Evolutionary conservation across 78 protist genomes (phyloP).

Genomic region (Dictyostelium purpureum): DNA sequence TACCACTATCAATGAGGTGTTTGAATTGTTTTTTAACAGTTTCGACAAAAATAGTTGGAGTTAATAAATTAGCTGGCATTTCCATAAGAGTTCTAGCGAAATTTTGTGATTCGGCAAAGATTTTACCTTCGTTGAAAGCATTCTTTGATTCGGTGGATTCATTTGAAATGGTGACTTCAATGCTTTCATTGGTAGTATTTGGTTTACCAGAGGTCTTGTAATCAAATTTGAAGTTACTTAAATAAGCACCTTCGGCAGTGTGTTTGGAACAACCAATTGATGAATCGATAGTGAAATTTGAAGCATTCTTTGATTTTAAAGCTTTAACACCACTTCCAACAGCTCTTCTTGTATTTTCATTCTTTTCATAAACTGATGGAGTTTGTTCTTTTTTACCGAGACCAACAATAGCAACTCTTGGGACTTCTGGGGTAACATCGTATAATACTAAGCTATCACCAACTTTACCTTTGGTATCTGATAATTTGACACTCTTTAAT

Average conservation of each 20-base stretch:
- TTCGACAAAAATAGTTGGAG: constrained; percentile 64
- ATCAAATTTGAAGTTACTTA: constrained; percentile 42
- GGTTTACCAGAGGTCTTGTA: constrained; percentile 12
- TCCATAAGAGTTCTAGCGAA: constrained; percentile 68
- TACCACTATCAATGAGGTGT: constrained; percentile 16
- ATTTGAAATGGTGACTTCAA: neutral
- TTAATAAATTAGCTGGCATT: constrained; percentile 71
- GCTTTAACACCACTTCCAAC: constrained; percentile 64
- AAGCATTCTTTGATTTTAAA: constrained; percentile 47
- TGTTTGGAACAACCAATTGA: constrained; percentile 30
- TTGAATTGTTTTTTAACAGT: constrained; percentile 20
- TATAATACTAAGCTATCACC: constrained; percentile 53
- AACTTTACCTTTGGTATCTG: constrained; percentile 57
- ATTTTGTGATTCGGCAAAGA: constrained; percentile 69
- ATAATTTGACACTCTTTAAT: constrained; percentile 25
- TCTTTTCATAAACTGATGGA: neutral
- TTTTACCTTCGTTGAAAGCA: constrained; percentile 36
- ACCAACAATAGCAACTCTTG: constrained; percentile 69
- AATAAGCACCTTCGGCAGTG: constrained; percentile 49
- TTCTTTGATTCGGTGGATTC: neutral
- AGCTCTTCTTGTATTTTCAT: constrained; percentile 26
- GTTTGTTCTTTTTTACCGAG: constrained; percentile 21
- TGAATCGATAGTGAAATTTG: constrained; percentile 34
- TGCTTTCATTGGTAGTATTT: neutral
- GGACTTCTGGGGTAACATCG: constrained; percentile 50